Evolutionary conservation across 2,329 filamentous ascomycete species (phyloP), one percentile per base, ranked within the genome.

Genomic region (Diaporthe citri): DNA sequence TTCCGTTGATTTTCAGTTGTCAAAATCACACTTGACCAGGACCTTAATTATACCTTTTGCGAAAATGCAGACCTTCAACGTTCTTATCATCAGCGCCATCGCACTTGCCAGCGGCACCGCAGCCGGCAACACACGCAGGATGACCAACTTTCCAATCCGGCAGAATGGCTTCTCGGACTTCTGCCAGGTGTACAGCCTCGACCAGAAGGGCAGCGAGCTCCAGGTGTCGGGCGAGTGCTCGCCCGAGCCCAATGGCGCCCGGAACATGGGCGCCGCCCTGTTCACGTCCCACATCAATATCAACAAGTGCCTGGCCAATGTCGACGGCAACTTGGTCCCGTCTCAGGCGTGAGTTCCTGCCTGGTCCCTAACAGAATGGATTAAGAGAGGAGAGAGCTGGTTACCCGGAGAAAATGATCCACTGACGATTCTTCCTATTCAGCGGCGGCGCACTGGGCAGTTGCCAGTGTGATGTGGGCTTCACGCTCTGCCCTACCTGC

Each of bases 261-360:
- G 34, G 9, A 13, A 6, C 3, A 31, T 72, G 43, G 70, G 70
- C 8, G 46, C 70, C 12, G 36, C 56, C 48, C 34, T 72, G 1
- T 60, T 59, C 28, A n/a, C 31, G 20, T 72, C 70, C 15, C 43
- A 28, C 10, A 72, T 72, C 31, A 39, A 52, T 22, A 39, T 72
- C n/a, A n/a, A 41, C 43, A n/a, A 52, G 46, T 72, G 43, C 31
- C 34, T 72, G 31, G 9, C 10, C 28, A 72, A 72, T 43, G 20
- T 41, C 31, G 41, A 72, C 10, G 56, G 70, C 15, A 5, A 15
- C 31, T 31, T 72, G 22, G 56, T 51, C 10, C 55, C 52, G 8
- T 20, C 25, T 2, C 15, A 5, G 15, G 31, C 17, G 52, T 55
- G 28, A 55, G 52, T 10, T 28, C 5, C 41, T 25, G 4, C 28